A percentile compares a stretch with the other conserved stretches of the same genome.
These are phyloP conservation scores for Whalleya microplaca DNA, from an alignment of 2,329 filamentous ascomycete genomes.

Conservation along the genomic window DNA sequence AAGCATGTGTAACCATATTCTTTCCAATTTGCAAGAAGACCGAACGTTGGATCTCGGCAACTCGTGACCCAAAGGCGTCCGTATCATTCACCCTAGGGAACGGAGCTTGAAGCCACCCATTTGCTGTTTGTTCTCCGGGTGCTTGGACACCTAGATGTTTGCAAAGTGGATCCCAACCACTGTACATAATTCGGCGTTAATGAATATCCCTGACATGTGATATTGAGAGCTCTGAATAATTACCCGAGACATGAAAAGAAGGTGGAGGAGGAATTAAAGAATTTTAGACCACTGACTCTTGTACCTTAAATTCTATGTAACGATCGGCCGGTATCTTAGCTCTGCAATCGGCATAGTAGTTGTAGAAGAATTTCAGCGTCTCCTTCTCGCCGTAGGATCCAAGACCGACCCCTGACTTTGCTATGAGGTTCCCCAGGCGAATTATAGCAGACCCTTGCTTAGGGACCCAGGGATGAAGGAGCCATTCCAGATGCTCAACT, in stretches of 20 bases:
- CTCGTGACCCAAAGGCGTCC: slow-evolving; percentile 17
- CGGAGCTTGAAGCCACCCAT: slow-evolving; percentile 10
- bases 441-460: slow-evolving; percentile 15
- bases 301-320: slow-evolving; percentile 18
- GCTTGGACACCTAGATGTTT: slow-evolving; percentile 10
- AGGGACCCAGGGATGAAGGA: slow-evolving; percentile 14
- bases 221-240: no score
- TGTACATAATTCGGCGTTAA: no score
- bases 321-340: slow-evolving; percentile 10
- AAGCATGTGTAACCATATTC: slow-evolving; percentile 5
- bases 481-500: slow-evolving; percentile 5
- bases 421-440: slow-evolving; percentile 19
- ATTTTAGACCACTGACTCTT: slow-evolving; percentile 1
- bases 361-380: slow-evolving; percentile 15
- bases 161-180: slow-evolving; percentile 18
- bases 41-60: slow-evolving; percentile 5
- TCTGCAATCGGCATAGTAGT: slow-evolving; percentile 20
- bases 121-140: slow-evolving; percentile 5
- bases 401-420: slow-evolving; percentile 16
- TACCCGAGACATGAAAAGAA: no score
- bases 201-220: no score
- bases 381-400: slow-evolving; percentile 16
- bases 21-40: slow-evolving; percentile 6
- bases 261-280: no score
- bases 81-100: slow-evolving; percentile 20